Percentiles rank a stretch among this genome's conserved stretches.
phyloP scores from a whole-genome alignment of 352 stramenopile genomes.

The Aphanomyces euteiches region DNA sequence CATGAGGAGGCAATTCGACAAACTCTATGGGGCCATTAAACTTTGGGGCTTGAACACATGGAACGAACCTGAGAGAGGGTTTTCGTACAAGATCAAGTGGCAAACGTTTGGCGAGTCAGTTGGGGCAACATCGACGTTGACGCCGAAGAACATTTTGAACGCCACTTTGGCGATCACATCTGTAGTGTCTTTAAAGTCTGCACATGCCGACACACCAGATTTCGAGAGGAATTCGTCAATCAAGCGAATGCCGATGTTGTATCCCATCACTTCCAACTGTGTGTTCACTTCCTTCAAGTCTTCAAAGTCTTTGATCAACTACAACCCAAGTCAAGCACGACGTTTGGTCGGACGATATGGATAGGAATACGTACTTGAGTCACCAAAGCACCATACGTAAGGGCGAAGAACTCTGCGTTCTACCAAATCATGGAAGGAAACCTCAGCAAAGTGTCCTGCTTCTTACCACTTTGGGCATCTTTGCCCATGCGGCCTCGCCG shows the following conservation, averaged over 20 bases:
- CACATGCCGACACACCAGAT: conserved; percentile 72
- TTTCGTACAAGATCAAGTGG: conserved; percentile 94
- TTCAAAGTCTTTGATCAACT: conserved; percentile 96
- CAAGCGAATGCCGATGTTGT: conserved; percentile 95
- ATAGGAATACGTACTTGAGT: conserved; percentile 59
- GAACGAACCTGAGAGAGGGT: conserved; percentile 84
- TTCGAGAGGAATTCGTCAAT: conserved; percentile 98
- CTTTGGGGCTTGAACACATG: background rate
- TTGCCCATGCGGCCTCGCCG: conserved; percentile 86
- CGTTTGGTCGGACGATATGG: background rate
- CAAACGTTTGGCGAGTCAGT: conserved; percentile 87
- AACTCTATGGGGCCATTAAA: conserved; percentile 53
- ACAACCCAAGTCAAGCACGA: background rate
- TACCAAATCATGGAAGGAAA: conserved; percentile 9
- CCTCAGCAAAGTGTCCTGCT: background rate
- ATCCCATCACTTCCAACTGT: conserved; percentile 96
- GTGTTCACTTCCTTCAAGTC: conserved; percentile 93
- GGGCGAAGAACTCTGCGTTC: conserved; percentile 97
- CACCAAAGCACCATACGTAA: conserved; percentile 97
- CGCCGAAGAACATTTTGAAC: conserved; percentile 98
- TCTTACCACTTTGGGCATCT: conserved; percentile 90
- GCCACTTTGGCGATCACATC: conserved; percentile 95
- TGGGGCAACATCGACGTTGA: conserved; percentile 86
- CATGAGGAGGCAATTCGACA: conserved; percentile 84
- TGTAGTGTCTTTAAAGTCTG: conserved; percentile 91